A percentile compares a stretch with the other conserved stretches of the same genome.
These are phyloP conservation scores for Solanum arcanum DNA, from an alignment of 257 asterid genomes.

Conservation along the genomic window DNA sequence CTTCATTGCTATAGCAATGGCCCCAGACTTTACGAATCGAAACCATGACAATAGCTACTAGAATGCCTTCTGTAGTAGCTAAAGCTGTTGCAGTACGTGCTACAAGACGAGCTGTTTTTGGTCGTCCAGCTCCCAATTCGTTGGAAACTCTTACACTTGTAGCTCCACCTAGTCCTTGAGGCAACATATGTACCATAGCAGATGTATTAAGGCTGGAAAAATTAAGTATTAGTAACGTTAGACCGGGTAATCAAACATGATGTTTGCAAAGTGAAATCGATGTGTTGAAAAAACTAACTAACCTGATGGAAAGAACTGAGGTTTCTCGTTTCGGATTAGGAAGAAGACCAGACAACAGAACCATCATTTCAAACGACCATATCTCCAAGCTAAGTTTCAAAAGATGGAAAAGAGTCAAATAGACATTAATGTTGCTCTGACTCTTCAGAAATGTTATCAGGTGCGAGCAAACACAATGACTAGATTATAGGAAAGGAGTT, in stretches of 20 bases:
- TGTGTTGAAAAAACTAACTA: neutral
- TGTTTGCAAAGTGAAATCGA: neutral
- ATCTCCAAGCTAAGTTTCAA: conserved; percentile 42
- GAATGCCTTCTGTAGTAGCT: conserved; percentile 37
- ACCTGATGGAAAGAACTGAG: conserved; percentile 72
- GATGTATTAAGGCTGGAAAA: conserved; percentile 44
- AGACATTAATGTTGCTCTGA: neutral
- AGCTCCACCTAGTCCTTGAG: conserved; percentile 64
- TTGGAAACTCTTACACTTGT: conserved; percentile 55
- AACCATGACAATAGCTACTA: conserved; percentile 31
- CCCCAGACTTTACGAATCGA: conserved; percentile 52
- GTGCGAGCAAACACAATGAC: neutral
- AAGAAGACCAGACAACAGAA: conserved; percentile 51
- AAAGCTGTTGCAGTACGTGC: conserved; percentile 30
- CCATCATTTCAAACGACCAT: conserved; percentile 72
- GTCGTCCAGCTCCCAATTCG: conserved; percentile 55
- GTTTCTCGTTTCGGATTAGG: conserved; percentile 66
- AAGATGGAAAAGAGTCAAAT: neutral
- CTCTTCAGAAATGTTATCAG: neutral
- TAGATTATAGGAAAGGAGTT: neutral
- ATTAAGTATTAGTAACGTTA: neutral
- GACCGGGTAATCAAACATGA: neutral
- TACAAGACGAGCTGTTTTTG: conserved; percentile 46
- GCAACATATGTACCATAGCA: conserved; percentile 54
- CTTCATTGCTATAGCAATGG: conserved; percentile 45